Evolutionary conservation across 768 basidiomycete genomes (phyloP).

Genomic region (Russula foetens): DNA sequence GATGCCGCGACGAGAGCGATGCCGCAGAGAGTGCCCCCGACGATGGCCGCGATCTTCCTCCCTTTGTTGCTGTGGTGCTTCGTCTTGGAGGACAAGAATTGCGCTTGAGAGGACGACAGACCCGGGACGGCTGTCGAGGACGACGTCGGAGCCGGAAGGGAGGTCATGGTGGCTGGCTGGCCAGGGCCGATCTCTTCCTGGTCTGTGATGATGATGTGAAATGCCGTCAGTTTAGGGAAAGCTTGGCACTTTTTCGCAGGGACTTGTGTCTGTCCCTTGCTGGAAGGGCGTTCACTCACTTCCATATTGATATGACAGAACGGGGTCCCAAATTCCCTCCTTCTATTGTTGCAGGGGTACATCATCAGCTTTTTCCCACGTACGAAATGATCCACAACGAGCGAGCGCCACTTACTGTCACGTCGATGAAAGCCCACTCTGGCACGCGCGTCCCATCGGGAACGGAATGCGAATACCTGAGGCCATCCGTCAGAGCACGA

Average conservation of each 20-base stretch:
- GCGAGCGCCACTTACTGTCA: slow-evolving; percentile 4
- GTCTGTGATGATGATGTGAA: neutral
- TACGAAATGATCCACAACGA: too few relatives aligned
- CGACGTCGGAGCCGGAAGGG: neutral
- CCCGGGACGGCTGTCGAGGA: slow-evolving; percentile 6
- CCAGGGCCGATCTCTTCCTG: neutral
- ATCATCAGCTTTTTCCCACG: too few relatives aligned
- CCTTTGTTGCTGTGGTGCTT: too few relatives aligned
- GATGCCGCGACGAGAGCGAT: neutral
- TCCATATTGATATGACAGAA: neutral
- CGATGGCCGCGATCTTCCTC: neutral
- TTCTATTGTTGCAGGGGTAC: too few relatives aligned
- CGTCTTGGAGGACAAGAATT: neutral
- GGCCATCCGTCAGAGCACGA: too few relatives aligned
- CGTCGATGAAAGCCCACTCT: slow-evolving; percentile 10
- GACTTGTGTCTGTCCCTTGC: too few relatives aligned
- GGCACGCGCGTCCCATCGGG: neutral
- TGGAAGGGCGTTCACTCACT: too few relatives aligned
- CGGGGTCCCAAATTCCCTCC: neutral
- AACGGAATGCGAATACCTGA: neutral
- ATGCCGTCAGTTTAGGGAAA: too few relatives aligned
- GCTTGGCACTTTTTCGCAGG: too few relatives aligned
- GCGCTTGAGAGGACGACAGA: neutral
- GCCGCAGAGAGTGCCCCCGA: neutral
- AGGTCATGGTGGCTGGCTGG: neutral